Percentiles rank a stretch among this genome's conserved stretches.
These are phyloP conservation scores for Kazachstania taianensis DNA, from an alignment of 805 yeast species.

Conservation along the genomic window DNA sequence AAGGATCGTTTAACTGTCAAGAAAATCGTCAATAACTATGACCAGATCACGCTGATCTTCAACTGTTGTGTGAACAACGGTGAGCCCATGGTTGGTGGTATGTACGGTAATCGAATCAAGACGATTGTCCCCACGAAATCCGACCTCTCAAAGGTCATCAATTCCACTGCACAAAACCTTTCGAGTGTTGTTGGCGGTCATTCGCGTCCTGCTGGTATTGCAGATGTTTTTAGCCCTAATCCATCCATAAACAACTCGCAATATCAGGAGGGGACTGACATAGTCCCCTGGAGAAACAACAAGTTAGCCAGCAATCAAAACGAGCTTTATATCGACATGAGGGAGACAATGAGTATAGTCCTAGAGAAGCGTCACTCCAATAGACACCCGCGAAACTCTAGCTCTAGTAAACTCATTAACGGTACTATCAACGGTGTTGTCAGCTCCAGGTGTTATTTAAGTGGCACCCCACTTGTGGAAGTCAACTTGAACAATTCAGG, in stretches of 20 bases:
- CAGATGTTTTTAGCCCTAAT: too few relatives aligned
- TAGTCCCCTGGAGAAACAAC: conserved; percentile 69
- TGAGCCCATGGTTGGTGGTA: conserved; percentile 60
- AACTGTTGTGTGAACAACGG: conserved; percentile 76
- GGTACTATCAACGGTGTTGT: conserved; percentile 52
- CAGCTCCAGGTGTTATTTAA: conserved; percentile 54
- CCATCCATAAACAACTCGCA: background rate
- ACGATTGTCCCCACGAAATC: conserved; percentile 52
- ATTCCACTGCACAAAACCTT: conserved; percentile 27
- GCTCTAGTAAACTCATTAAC: conserved; percentile 8
- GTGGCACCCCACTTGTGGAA: conserved; percentile 66
- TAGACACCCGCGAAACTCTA: background rate
- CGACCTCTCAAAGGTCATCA: conserved; percentile 28
- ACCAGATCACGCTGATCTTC: conserved; percentile 57
- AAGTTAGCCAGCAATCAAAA: conserved; percentile 66
- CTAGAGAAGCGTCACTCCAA: conserved; percentile 17
- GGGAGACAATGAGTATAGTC: conserved; percentile 49
- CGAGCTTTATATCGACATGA: conserved; percentile 77
- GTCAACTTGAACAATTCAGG: conserved; percentile 41
- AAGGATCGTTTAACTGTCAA: conserved; percentile 40
- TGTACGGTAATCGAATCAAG: conserved; percentile 44
- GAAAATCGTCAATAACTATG: conserved; percentile 59
- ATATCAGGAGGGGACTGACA: conserved; percentile 17
- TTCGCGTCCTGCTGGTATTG: too few relatives aligned
- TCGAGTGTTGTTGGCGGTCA: background rate